Evolutionary conservation across 768 basidiomycete species (phyloP), one percentile per base, ranked within the genome.

Genomic region (Tricholoma hemisulphureum): DNA sequence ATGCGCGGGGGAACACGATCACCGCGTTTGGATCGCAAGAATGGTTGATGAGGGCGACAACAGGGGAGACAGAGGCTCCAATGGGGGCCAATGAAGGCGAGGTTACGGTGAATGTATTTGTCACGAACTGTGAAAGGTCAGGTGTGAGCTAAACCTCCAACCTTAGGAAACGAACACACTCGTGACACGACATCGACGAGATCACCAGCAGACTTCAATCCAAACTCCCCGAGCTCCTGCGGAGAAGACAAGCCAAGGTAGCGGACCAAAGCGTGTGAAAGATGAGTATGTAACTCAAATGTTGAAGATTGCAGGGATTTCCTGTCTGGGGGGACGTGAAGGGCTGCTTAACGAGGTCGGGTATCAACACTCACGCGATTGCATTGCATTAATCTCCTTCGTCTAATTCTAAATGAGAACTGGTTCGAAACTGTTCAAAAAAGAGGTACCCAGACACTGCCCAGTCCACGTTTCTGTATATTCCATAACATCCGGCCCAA

Each of bases 31-130:
- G 92, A 20, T 83, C 80, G 66, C 94, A 95, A 0, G 89, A 90
- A 67, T 98, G 95, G 66, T 97, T 97, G 56, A 90, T 81, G 10
- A 97, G 76, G 0, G 95, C 95, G 4, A 88, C 74, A 0, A 82
- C 65, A 0, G 95, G 95, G 0, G 91, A 90, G 13, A 95, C 80
- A n/a, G 88, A 85, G 2, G 87, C 86, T 6, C 96, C 96, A 32
- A 98, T 77, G 0, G 95, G 89, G 2, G 84, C 81, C 14, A 98
- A 76, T 4, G 89, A 81, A 0, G 90, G 85, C 0, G 88, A 83
- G 1, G 93, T 88, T 9, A 97, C 74, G 0, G 95, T 89, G 67
- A 98, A 91, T 0, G 96, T 88, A 69, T 99, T 99, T 6, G 92
- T 91, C 9, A 85, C 83, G 68, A 98, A 95, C 95, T 98, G 61